These are phyloP conservation scores for Linum trigynum DNA, from an alignment of 345 rosid species.

Conservation along the genomic window DNA sequence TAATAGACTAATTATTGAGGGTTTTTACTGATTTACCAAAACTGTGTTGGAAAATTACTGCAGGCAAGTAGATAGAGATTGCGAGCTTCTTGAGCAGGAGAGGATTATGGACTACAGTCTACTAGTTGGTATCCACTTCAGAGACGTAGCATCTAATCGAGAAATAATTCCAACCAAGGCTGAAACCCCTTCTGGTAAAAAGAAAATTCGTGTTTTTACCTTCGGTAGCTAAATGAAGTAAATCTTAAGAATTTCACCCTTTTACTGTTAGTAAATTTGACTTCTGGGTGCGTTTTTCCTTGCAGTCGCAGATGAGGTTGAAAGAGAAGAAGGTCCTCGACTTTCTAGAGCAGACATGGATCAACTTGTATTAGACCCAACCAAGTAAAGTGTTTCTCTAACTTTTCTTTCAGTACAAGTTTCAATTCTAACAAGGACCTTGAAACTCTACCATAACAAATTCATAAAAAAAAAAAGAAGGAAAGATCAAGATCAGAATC, in stretches of 20 bases:
- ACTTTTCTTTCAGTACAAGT: background rate
- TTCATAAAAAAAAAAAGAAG: background rate
- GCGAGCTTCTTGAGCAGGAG: conserved; percentile 89
- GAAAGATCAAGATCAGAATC: no score
- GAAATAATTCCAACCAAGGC: conserved; percentile 64
- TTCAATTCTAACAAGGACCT: background rate
- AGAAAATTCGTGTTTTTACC: background rate
- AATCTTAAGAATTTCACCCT: background rate
- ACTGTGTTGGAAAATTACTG: background rate
- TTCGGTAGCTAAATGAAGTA: no score
- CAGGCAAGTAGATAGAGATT: conserved; percentile 89
- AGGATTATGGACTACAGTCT: conserved; percentile 97
- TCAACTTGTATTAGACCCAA: conserved; percentile 43
- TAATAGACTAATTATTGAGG: background rate
- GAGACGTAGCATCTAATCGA: conserved; percentile 52
- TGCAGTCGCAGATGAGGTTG: conserved; percentile 21
- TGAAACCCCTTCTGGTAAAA: conserved; percentile 24
- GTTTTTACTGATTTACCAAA: background rate
- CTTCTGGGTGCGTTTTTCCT: background rate
- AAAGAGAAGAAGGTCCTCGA: conserved; percentile 24
- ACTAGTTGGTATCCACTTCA: conserved; percentile 82
- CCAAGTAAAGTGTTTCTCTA: conserved; percentile 19
- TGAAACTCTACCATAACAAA: background rate
- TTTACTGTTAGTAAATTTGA: background rate
- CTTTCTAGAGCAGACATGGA: conserved; percentile 48